These are phyloP conservation scores for Clathrospora elynae DNA, from an alignment of 2,329 filamentous ascomycete species.

Conservation along the genomic window DNA sequence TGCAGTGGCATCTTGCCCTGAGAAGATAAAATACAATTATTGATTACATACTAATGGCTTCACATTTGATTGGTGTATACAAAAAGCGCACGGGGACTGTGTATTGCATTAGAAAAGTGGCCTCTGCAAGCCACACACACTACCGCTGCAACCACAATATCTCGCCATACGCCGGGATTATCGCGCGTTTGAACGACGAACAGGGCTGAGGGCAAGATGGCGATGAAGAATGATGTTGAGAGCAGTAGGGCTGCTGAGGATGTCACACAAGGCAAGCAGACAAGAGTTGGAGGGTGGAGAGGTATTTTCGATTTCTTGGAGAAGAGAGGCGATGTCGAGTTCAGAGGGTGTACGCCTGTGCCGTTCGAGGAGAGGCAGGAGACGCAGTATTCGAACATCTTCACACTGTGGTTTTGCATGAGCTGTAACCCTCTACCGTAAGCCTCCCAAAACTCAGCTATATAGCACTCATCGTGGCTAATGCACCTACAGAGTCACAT, in stretches of 20 bases:
- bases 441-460: constrained; percentile 26
- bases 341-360: constrained; percentile 61
- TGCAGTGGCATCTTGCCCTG: too few species aligned
- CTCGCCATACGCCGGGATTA: too few species aligned
- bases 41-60: too few species aligned
- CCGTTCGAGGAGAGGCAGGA: constrained; percentile 60
- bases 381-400: constrained; percentile 61
- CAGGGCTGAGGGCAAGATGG: too few species aligned
- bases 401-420: constrained; percentile 66
- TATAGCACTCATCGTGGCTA: not conserved
- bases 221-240: not conserved
- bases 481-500: constrained; percentile 56
- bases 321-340: constrained; percentile 37
- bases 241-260: constrained; percentile 5
- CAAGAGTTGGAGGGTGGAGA: constrained; percentile 19
- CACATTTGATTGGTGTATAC: too few species aligned
- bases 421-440: constrained; percentile 64
- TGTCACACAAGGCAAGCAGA: constrained; percentile 16
- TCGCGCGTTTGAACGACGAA: too few species aligned
- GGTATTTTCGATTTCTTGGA: constrained; percentile 27
- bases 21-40: too few species aligned
- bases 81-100: too few species aligned
- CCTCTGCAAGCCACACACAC: too few species aligned
- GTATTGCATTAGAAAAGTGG: too few species aligned
- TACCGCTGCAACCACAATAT: too few species aligned